Conservation (phyloP, 2,329 filamentous ascomycete genomes). For the Colletotrichum kahawae region DNA sequence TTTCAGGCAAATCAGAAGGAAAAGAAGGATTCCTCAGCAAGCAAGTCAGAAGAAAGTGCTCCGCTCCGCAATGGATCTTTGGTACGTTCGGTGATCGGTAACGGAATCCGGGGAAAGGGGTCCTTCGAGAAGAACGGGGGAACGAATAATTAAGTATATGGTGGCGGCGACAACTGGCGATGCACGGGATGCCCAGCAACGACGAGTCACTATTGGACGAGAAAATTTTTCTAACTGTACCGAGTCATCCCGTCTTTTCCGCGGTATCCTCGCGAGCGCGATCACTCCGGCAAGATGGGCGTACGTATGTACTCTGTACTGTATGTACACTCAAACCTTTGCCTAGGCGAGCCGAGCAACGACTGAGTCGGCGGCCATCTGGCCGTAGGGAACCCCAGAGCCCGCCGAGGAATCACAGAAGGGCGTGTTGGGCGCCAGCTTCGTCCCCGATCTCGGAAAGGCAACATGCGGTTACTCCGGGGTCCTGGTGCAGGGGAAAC, state of each 20-base stretch:
- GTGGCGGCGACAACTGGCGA: neutral
- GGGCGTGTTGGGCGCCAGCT: neutral
- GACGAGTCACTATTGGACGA: neutral
- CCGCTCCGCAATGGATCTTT: conserved; percentile 16
- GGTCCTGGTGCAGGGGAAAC: neutral
- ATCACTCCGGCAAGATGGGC: neutral
- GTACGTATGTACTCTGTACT: neutral
- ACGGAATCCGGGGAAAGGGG: conserved; percentile 3
- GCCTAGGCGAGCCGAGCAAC: neutral
- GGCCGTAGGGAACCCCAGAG: neutral
- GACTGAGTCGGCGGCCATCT: conserved; percentile 1
- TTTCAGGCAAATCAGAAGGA: conserved; percentile 5
- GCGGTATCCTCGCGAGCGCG: neutral
- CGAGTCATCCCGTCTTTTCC: conserved; percentile 18
- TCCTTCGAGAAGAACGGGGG: neutral
- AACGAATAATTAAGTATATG: neutral
- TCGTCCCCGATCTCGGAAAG: conserved; percentile 15
- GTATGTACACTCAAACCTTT: neutral
- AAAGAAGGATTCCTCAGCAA: neutral
- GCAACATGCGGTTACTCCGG: conserved; percentile 20
- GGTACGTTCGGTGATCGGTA: neutral
- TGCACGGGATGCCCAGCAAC: neutral
- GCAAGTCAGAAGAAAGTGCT: neutral
- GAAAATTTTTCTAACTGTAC: conserved; percentile 11
- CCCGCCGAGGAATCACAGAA: neutral